A percentile compares a stretch with the other conserved stretches of the same genome.
phyloP scores from a whole-genome alignment of 2,329 filamentous ascomycete genomes.

The Blastomyces silverae region DNA sequence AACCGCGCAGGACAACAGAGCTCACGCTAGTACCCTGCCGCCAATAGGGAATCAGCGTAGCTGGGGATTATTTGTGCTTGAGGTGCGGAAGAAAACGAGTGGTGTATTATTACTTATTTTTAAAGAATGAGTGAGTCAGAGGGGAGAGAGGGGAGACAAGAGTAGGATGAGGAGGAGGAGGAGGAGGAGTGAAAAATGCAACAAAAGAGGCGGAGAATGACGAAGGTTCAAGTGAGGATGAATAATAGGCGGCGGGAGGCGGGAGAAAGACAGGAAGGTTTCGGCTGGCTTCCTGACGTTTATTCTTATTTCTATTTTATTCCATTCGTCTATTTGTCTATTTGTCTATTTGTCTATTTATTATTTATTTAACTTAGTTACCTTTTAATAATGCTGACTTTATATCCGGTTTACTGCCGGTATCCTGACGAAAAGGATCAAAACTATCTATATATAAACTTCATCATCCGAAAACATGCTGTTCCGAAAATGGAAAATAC shows the following conservation, averaged over 20 bases:
- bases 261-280: background rate
- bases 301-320: background rate
- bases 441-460: background rate
- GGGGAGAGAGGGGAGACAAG: background rate
- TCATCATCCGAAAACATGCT: background rate
- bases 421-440: too few relatives aligned
- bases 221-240: too few relatives aligned
- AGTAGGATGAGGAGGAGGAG: background rate
- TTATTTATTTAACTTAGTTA: background rate
- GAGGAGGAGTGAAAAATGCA: background rate
- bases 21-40: constrained; percentile 30
- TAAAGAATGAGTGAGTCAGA: background rate
- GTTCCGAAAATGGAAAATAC: background rate
- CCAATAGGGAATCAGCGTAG: constrained; percentile 6
- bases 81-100: background rate
- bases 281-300: too few relatives aligned
- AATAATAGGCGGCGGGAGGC: background rate
- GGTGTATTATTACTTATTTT: background rate
- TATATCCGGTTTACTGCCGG: too few relatives aligned
- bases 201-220: background rate
- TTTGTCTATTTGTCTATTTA: background rate
- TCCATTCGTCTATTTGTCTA: background rate
- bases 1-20: constrained; percentile 16
- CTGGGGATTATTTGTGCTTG: background rate
- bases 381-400: too few relatives aligned